A percentile compares a stretch with the other conserved stretches of the same genome.
These are phyloP conservation scores for Ricinus communis DNA, from an alignment of 345 rosid genomes.

Conservation along the genomic window DNA sequence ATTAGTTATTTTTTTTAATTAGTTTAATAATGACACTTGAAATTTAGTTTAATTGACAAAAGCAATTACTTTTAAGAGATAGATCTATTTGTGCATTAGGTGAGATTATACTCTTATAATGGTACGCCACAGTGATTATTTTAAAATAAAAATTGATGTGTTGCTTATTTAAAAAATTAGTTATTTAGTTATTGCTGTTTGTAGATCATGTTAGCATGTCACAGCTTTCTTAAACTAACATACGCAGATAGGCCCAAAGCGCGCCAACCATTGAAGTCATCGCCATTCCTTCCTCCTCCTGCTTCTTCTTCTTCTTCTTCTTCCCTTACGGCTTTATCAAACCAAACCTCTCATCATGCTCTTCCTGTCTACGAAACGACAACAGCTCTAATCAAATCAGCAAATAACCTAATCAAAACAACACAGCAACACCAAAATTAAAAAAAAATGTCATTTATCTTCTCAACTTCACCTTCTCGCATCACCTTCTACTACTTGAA, in stretches of 20 bases:
- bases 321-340: no score
- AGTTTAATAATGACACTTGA: no score
- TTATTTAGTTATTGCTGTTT: background rate
- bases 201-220: conserved; percentile 9
- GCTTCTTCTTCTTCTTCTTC: background rate
- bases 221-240: conserved; percentile 1
- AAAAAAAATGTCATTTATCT: conserved; percentile 38
- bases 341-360: conserved; percentile 16
- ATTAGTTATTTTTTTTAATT: no score
- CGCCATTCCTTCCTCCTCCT: conserved; percentile 22
- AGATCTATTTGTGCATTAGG: no score
- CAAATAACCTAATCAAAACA: background rate
- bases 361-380: conserved; percentile 2
- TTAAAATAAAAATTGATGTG: no score
- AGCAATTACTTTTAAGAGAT: no score
- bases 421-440: background rate
- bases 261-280: conserved; percentile 31
- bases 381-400: background rate
- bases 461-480: conserved; percentile 34
- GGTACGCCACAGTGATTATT: no score
- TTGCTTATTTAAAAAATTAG: no score
- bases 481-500: conserved; percentile 30
- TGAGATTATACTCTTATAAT: no score
- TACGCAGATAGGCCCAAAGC: conserved; percentile 6
- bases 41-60: no score